Conservation (phyloP, 192 early-diverging fungal genomes). For the Podila clonocystis region DNA sequence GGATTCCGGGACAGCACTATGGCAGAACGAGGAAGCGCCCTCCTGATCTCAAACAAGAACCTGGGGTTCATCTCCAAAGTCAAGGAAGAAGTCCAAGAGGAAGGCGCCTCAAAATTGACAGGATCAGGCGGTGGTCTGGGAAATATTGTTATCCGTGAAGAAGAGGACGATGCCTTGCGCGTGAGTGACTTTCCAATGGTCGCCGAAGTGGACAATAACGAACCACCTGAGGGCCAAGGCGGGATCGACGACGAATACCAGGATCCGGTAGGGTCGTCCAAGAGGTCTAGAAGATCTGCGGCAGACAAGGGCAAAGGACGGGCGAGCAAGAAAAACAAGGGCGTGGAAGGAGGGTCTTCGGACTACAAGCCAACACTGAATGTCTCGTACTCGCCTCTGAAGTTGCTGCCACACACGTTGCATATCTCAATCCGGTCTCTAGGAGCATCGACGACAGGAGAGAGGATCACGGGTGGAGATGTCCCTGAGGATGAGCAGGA, state of each 20-base stretch:
- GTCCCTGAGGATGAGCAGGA: neutral
- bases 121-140: neutral
- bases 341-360: neutral
- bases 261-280: neutral
- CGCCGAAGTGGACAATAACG: neutral
- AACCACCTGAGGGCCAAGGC: neutral
- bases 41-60: conserved; percentile 33
- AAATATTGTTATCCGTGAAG: conserved; percentile 9
- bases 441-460: neutral
- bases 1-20: conserved; percentile 23
- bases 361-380: conserved; percentile 41
- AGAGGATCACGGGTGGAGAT: neutral
- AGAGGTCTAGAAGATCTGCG: neutral
- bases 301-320: conserved; percentile 3
- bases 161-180: conserved; percentile 30
- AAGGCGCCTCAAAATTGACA: neutral
- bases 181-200: conserved; percentile 20
- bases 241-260: conserved; percentile 1
- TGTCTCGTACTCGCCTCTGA: neutral
- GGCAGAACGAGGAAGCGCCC: conserved; percentile 32
- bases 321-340: neutral
- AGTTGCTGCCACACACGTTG: neutral
- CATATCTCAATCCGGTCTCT: neutral
- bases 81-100: conserved; percentile 21
- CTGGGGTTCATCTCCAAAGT: conserved; percentile 21